Evolutionary conservation across 441 rosid genomes (phyloP), one percentile per base, ranked within the genome.

Genomic region (Adansonia grandidieri): DNA sequence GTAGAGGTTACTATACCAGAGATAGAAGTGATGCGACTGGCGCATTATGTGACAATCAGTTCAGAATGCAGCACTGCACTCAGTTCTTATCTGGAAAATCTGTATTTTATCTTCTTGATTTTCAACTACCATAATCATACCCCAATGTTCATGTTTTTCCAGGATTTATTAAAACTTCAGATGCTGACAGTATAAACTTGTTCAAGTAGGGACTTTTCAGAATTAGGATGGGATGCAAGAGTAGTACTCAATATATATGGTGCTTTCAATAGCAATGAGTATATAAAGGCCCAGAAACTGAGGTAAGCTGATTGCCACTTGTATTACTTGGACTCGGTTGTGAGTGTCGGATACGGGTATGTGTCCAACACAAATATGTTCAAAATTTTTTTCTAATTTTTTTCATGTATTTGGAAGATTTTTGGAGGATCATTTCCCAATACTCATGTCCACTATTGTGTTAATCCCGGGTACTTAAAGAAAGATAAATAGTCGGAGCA

Each of bases 1-100:
- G 80, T 88, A 69, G 90, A 91, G 79, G 93, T 92, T 76, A 89
- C 92, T 0, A 80, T 92, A 85, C 97, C 97, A 6, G 95, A 88
- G 15, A 89, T 92, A 77, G 95, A 92, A 79, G 85, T 81, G 22
- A 92, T 92, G 97, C 85, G 93, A 5, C 83, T 92, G 10, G 95
- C 97, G 17, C 95, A 92, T 81, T 92, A 92, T 65, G 0, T 83
- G 70, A 92, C 97, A 3, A 88, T 91, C 61, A 95, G 89, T 47
- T 83, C 95, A 0, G 97, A 92, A 77, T 85, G 90, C 17, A 86
- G 17, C 60, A 73, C 95, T 71, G 77, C 92, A 0, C 89, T 92
- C 24, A 69, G 86, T 66, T 74, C 90, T 45, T 57, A 87, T 78
- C 86, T 88, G 0, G 84, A 84, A 60, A 90, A 88, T 20, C 13